Base-by-base conservation (phyloP, 352 stramenopile species). In the Globisporangium polare region DNA sequence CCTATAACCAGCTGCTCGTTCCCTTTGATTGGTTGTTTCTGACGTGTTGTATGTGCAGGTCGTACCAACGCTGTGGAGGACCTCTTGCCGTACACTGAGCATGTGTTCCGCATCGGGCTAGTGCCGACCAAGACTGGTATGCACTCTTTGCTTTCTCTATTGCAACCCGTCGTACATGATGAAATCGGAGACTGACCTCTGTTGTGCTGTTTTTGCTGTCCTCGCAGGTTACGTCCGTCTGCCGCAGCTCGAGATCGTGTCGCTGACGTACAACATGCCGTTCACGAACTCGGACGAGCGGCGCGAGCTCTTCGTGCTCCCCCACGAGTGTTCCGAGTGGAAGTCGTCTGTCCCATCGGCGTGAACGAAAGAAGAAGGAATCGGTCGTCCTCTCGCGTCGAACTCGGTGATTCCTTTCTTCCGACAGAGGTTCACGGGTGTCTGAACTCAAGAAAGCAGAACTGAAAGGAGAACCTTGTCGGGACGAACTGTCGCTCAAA, bases 121-220 rank as follows among this genome's bases (percentile, higher is more conserved):
- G 67, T 93, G 33, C 86, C 86, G 7, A 90, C 73, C 22, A 90
- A 93, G 68, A 83, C 83, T 63, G 86, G 86, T 93, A 73, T 53
- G 71, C n/a, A n/a, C 5, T 29, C 35, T 29, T 22, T 20, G 15
- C 10, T 52, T 29, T 27, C 3, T 49, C 1, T 22, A 0, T 17
- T 12, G 27, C 18, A 50, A 5, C 45, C 37, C 35, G 37, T 35
- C 20, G 65, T 49, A 22, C 18, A 17, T 9, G 17, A 8, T 27
- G 43, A 27, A 27, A n/a, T 56, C 49, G 26, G 29, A 26, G 35
- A 57, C 51, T 62, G 52, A 65, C 64, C n/a, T 59, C 10, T 52
- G 51, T 26, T 53, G 33, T 45, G 18, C 67, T 37, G 42, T 31
- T 63, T 3, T 43, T 57, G 6, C 29, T 35, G 6, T 53, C 31